Percentiles rank a stretch among this genome's conserved stretches.
These are phyloP conservation scores for Eryngium alpinum DNA, from an alignment of 140 eudicot species.

Conservation along the genomic window DNA sequence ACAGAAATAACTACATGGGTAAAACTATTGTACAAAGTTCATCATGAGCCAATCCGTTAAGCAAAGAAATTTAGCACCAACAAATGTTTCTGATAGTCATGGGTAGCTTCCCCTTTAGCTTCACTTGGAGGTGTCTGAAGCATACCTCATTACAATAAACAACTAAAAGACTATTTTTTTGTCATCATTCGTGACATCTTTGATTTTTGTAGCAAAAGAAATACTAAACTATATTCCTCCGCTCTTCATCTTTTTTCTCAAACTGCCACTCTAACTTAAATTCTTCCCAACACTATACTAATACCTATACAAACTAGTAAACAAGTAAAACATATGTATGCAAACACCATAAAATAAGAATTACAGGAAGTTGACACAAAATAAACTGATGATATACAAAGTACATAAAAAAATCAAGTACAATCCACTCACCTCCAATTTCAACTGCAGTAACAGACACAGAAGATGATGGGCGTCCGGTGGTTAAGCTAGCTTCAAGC, in stretches of 20 bases:
- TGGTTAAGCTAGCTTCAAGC: conserved; percentile 44
- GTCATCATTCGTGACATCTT: not conserved
- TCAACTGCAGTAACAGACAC: conserved; percentile 40
- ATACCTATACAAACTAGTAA: too few relatives aligned
- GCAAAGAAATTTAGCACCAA: not conserved
- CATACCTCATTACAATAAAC: not conserved
- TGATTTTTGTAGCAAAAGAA: not conserved
- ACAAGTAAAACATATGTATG: too few relatives aligned
- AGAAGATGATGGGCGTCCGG: conserved; percentile 50
- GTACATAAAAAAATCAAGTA: not conserved
- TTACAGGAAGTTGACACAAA: not conserved
- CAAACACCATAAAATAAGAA: too few relatives aligned
- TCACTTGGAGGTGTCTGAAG: not conserved
- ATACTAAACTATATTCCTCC: not conserved
- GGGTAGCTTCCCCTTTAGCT: not conserved
- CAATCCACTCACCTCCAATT: conserved; percentile 38
- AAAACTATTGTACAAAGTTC: not conserved
- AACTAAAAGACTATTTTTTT: not conserved
- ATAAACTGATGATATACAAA: not conserved
- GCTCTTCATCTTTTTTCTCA: not conserved
- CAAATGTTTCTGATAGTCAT: not conserved
- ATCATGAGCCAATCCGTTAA: not conserved
- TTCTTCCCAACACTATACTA: too few relatives aligned
- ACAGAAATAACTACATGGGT: not conserved
- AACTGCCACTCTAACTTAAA: too few relatives aligned